Evolutionary conservation across 441 rosid genomes (phyloP).

Genomic region (Hura crepitans): DNA sequence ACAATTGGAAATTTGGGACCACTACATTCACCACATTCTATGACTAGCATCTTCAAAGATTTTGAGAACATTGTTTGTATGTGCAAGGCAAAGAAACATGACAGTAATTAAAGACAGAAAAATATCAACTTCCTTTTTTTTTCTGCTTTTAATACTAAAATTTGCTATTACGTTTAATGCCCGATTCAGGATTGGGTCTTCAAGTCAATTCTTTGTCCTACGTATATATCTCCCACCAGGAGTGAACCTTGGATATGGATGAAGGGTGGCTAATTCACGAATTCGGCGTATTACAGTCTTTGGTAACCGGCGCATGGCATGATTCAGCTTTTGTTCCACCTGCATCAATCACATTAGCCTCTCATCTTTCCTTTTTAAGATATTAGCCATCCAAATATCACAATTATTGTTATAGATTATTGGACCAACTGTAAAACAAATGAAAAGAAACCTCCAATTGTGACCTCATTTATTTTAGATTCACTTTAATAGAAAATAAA

Average conservation of each 20-base stretch:
- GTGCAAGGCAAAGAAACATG: conserved; percentile 18
- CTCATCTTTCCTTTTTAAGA: not conserved
- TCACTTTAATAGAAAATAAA: not conserved
- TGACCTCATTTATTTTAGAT: not conserved
- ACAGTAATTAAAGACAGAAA: not conserved
- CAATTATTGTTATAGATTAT: not conserved
- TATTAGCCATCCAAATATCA: not conserved
- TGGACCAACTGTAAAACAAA: not conserved
- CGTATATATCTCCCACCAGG: conserved; percentile 38
- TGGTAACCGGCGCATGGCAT: conserved; percentile 43
- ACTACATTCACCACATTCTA: conserved; percentile 27
- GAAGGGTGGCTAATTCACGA: conserved; percentile 58
- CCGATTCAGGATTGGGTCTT: conserved; percentile 20
- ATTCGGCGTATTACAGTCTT: conserved; percentile 50
- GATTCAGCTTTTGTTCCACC: conserved; percentile 45
- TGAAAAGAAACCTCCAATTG: not conserved
- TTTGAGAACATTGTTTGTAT: conserved; percentile 20
- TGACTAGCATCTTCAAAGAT: conserved; percentile 16
- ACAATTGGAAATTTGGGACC: conserved; percentile 21
- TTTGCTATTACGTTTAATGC: conserved; percentile 20
- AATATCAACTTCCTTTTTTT: conserved; percentile 9
- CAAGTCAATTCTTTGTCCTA: conserved; percentile 35
- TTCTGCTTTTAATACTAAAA: conserved; percentile 24
- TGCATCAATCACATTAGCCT: conserved; percentile 32
- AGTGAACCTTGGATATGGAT: conserved; percentile 59